phyloP scores from a whole-genome alignment of 1,284 basidiomycete genomes.

The Cutaneotrichosporon cyanovorans region DNA sequence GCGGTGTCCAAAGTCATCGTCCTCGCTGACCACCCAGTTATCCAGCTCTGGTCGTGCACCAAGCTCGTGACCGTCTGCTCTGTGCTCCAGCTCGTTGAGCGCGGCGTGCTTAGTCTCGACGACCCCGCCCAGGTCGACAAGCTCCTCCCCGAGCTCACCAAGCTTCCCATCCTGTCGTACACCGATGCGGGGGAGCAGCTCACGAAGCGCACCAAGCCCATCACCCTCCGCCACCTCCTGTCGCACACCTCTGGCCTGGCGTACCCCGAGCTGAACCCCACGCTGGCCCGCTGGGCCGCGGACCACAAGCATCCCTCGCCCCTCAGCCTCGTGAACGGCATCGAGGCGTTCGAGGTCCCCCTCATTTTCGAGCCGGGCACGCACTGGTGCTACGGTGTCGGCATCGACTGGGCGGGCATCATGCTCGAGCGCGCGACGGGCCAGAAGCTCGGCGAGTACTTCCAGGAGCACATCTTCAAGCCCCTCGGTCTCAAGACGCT shows the following conservation, averaged over 20 bases:
- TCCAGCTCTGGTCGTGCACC: neutral
- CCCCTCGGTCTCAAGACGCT: constrained; percentile 26
- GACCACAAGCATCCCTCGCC: constrained; percentile 11
- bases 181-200: constrained; percentile 23
- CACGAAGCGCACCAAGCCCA: constrained; percentile 24
- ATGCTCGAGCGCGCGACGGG: constrained; percentile 32
- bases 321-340: no score
- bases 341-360: constrained; percentile 16
- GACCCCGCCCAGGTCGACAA: constrained; percentile 22
- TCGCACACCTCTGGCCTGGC: constrained; percentile 22
- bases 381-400: constrained; percentile 25
- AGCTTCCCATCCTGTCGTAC: constrained; percentile 25
- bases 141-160: constrained; percentile 29
- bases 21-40: no score
- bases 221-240: constrained; percentile 34
- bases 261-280: neutral
- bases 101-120: constrained; percentile 20
- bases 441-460: constrained; percentile 29
- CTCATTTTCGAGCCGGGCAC: constrained; percentile 33
- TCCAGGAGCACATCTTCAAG: constrained; percentile 33
- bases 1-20: no score
- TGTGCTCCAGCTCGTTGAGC: constrained; percentile 12
- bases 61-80: neutral
- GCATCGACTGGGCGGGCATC: constrained; percentile 40
- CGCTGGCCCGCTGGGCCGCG: constrained; percentile 3